Evolutionary conservation across 148 eudicot species (phyloP).

Genomic region (Camellia japonica): DNA sequence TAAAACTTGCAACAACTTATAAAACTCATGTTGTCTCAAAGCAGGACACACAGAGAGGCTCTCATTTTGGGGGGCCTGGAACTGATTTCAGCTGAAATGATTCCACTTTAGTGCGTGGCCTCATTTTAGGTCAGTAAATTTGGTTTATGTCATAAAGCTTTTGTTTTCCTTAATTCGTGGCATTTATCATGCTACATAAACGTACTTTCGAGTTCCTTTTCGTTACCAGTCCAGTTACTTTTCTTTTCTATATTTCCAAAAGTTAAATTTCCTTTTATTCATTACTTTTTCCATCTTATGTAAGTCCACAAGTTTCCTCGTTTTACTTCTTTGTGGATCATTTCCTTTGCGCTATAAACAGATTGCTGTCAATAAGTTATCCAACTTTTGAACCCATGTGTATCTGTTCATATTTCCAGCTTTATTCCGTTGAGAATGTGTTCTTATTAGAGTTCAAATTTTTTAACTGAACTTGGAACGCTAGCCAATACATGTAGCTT

Average conservation of each 20-base stretch:
- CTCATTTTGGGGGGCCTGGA: conserved; percentile 99
- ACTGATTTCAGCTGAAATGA: conserved; percentile 96
- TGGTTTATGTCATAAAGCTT: conserved; percentile 60
- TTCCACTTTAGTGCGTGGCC: conserved; percentile 94
- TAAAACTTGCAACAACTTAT: conserved; percentile 62
- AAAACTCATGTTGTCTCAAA: conserved; percentile 83
- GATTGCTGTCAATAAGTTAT: background rate
- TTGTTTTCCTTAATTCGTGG: conserved; percentile 43
- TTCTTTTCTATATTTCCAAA: conserved; percentile 24
- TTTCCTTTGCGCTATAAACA: conserved; percentile 1
- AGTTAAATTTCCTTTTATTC: conserved; percentile 21
- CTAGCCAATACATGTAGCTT: background rate
- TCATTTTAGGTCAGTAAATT: conserved; percentile 87
- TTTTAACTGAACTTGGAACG: background rate
- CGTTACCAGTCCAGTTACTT: conserved; percentile 28
- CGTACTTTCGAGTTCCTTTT: conserved; percentile 42
- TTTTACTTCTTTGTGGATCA: conserved; percentile 13
- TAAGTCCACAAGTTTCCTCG: conserved; percentile 19
- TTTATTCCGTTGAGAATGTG: background rate
- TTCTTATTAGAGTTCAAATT: conserved; percentile 7
- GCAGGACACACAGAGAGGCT: conserved; percentile 98
- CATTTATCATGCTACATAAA: conserved; percentile 57
- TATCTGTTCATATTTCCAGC: conserved; percentile 9
- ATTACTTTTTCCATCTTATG: conserved; percentile 19
- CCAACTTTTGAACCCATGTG: background rate